These are phyloP conservation scores for Mycena epipterygia DNA, from an alignment of 768 basidiomycete species.

Conservation along the genomic window DNA sequence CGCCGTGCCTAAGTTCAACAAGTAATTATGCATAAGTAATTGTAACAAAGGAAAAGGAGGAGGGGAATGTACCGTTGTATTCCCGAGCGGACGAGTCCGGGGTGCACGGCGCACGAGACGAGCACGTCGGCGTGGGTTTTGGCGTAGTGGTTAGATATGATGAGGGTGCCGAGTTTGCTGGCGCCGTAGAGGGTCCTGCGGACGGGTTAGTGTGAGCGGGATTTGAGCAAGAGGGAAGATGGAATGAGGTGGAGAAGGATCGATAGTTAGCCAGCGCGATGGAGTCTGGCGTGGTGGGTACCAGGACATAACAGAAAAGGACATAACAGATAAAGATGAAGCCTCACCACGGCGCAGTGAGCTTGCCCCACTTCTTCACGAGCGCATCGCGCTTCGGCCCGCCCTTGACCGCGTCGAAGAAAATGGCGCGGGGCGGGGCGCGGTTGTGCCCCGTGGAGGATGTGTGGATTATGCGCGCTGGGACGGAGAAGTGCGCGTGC, in stretches of 20 bases:
- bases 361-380: slow-evolving; percentile 23
- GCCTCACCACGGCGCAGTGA: slow-evolving; percentile 17
- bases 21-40: neutral
- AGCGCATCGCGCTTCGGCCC: slow-evolving; percentile 18
- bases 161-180: slow-evolving; percentile 30
- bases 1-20: neutral
- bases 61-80: slow-evolving; percentile 22
- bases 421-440: neutral
- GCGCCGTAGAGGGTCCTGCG: slow-evolving; percentile 25
- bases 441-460: slow-evolving; percentile 6
- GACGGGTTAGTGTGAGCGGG: neutral
- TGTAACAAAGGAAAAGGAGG: neutral
- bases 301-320: no score
- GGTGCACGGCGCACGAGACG: slow-evolving; percentile 32
- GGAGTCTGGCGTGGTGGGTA: no score
- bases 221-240: no score
- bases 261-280: no score
- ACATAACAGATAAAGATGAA: neutral
- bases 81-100: slow-evolving; percentile 12
- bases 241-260: no score
- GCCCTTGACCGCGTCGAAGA: slow-evolving; percentile 18
- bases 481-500: slow-evolving; percentile 3
- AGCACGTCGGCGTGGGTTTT: slow-evolving; percentile 11
- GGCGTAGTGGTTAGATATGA: slow-evolving; percentile 12
- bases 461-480: slow-evolving; percentile 28